Percentiles rank a stretch among this genome's conserved stretches.
phyloP scores from a whole-genome alignment of 371 early-diverging fungal species.

The Rhizopus delemar region DNA sequence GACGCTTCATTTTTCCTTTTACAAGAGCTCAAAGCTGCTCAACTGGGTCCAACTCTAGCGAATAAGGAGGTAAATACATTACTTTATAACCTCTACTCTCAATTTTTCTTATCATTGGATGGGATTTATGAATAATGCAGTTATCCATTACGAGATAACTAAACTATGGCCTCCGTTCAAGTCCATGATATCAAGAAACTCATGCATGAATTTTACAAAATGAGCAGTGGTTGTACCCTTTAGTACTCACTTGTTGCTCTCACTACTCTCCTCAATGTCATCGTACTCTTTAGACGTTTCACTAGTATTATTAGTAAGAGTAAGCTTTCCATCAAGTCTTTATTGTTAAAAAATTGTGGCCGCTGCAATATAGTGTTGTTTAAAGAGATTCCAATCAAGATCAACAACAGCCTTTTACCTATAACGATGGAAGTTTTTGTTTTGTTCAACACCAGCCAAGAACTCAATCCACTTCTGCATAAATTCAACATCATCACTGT shows the following conservation, averaged over 20 bases:
- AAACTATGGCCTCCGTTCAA: constrained; percentile 3
- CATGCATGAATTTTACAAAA: constrained; percentile 15
- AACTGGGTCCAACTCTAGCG: constrained; percentile 7
- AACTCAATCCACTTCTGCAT: constrained; percentile 1
- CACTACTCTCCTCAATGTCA: constrained; percentile 2
- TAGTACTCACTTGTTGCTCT: constrained; percentile 9
- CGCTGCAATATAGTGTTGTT: constrained; percentile 11
- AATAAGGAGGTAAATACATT: constrained; percentile 13
- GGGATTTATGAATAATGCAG: constrained; percentile 1
- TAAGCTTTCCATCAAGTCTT: constrained; percentile 2
- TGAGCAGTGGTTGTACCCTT: constrained; percentile 15
- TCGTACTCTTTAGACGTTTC: constrained; percentile 11
- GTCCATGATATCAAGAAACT: constrained; percentile 13
- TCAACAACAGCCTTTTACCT: constrained; percentile 16
- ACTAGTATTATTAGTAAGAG: constrained; percentile 3
- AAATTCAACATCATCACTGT: constrained; percentile 5
- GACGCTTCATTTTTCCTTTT: constrained; percentile 14
- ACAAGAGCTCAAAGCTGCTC: constrained; percentile 18
- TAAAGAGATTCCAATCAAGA: constrained; percentile 11
- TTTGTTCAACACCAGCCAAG: constrained; percentile 19
- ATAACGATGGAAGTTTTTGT: constrained; percentile 15
- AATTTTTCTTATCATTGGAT: constrained; percentile 13
- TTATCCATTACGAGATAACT: constrained; percentile 11
- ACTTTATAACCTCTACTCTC: constrained; percentile 8
- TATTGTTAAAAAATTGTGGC: constrained; percentile 12